These are phyloP conservation scores for Croton laevigatus DNA, from an alignment of 441 rosid genomes.

Conservation along the genomic window DNA sequence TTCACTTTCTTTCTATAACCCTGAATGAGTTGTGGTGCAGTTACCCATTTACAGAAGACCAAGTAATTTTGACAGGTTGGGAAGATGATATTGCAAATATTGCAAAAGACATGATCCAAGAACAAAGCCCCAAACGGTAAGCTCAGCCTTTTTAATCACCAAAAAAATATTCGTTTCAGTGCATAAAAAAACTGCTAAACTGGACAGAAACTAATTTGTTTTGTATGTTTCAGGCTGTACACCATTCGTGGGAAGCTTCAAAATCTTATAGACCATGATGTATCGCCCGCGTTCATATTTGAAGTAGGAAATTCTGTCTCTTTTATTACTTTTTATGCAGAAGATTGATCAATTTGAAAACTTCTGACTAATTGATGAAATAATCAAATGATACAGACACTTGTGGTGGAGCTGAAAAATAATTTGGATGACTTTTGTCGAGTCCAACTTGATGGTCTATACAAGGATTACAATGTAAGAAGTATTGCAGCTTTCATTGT, in stretches of 20 bases:
- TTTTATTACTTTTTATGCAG: background rate
- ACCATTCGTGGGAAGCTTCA: conserved; percentile 54
- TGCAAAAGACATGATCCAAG: conserved; percentile 48
- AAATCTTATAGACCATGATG: conserved; percentile 52
- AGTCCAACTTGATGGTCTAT: conserved; percentile 29
- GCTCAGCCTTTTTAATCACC: background rate
- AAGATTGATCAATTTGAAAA: background rate
- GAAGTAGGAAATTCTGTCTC: conserved; percentile 25
- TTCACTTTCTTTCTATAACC: too few species aligned
- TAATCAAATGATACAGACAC: conserved; percentile 29
- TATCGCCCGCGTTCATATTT: conserved; percentile 43
- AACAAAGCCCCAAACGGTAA: conserved; percentile 63
- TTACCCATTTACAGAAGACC: conserved; percentile 39
- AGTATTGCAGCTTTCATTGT: background rate
- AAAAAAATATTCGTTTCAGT: too few species aligned
- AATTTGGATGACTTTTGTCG: conserved; percentile 34
- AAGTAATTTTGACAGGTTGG: conserved; percentile 52
- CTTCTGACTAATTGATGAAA: background rate
- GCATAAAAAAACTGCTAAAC: background rate
- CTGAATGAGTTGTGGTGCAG: conserved; percentile 26
- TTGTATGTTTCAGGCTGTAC: conserved; percentile 39
- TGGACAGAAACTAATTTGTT: background rate
- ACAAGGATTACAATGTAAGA: conserved; percentile 41
- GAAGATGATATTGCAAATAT: conserved; percentile 62
- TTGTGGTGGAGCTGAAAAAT: conserved; percentile 44